Conservation (phyloP, 73 alveolate species). For the Diophrys sp. region DNA sequence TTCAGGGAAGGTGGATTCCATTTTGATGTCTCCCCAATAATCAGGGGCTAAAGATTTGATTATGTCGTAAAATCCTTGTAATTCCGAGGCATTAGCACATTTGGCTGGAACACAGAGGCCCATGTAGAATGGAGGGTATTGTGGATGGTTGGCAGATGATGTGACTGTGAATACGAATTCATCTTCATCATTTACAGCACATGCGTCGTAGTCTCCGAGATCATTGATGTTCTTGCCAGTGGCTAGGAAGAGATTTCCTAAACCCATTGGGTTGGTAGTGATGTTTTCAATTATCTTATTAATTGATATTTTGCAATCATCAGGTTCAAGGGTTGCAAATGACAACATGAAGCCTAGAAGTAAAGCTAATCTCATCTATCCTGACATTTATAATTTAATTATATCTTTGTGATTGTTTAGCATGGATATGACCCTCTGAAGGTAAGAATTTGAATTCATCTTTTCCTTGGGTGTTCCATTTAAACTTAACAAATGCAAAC, state of each 20-base stretch:
- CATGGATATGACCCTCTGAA: too few relatives aligned
- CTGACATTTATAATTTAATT: too few relatives aligned
- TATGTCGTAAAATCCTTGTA: not conserved
- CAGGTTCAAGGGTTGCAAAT: not conserved
- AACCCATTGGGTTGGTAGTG: not conserved
- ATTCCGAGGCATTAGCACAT: not conserved
- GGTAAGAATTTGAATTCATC: too few relatives aligned
- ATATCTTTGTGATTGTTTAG: too few relatives aligned
- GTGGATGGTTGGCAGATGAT: not conserved
- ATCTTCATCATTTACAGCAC: not conserved
- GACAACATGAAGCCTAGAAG: too few relatives aligned
- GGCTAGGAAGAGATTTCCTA: not conserved
- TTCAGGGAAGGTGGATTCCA: not conserved
- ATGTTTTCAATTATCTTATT: not conserved
- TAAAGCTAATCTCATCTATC: too few relatives aligned
- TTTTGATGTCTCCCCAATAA: not conserved
- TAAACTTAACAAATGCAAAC: too few relatives aligned
- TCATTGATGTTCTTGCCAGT: constrained; percentile 5
- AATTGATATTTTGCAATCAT: not conserved
- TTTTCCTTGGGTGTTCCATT: too few relatives aligned
- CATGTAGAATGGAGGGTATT: not conserved
- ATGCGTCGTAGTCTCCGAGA: constrained; percentile 12
- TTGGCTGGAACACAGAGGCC: not conserved
- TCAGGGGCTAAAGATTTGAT: not conserved
- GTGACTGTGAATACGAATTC: not conserved